Conservation (phyloP, 345 rosid species). For the Noccaea caerulescens region DNA sequence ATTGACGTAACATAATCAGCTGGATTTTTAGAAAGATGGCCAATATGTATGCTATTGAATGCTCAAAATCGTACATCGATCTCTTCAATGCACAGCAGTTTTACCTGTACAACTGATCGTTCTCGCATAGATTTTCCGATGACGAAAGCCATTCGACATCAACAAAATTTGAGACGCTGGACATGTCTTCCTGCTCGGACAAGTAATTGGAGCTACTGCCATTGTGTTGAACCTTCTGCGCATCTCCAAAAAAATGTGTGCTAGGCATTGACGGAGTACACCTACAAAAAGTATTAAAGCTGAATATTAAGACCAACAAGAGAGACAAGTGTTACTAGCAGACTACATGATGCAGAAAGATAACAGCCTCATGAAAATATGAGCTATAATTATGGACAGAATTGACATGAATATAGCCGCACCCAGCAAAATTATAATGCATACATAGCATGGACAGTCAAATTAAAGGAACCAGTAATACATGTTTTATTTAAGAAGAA, state of each 20-base stretch:
- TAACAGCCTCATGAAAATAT: slow-evolving; percentile 23
- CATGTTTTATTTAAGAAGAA: slow-evolving; percentile 17
- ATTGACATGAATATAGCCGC: slow-evolving; percentile 9
- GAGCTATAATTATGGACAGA: slow-evolving; percentile 4
- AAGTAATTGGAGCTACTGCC: slow-evolving; percentile 60
- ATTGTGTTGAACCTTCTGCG: slow-evolving; percentile 54
- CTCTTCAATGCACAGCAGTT: slow-evolving; percentile 11
- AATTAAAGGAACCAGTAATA: slow-evolving; percentile 12
- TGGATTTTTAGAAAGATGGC: background rate
- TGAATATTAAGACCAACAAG: slow-evolving; percentile 24
- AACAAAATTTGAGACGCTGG: slow-evolving; percentile 84
- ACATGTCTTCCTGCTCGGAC: slow-evolving; percentile 67
- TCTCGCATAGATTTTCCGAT: slow-evolving; percentile 87
- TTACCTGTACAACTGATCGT: slow-evolving; percentile 85
- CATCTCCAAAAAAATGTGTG: slow-evolving; percentile 75
- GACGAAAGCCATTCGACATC: slow-evolving; percentile 95
- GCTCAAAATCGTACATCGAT: slow-evolving; percentile 8
- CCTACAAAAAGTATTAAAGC: slow-evolving; percentile 46
- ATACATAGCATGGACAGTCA: slow-evolving; percentile 6
- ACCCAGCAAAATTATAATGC: slow-evolving; percentile 13
- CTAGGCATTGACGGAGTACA: slow-evolving; percentile 77
- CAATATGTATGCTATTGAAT: background rate
- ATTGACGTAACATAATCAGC: slow-evolving; percentile 8
- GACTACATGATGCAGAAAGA: slow-evolving; percentile 20
- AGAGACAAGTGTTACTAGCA: slow-evolving; percentile 1